Conservation (phyloP, 768 basidiomycete species). For the Epithele typhae region DNA sequence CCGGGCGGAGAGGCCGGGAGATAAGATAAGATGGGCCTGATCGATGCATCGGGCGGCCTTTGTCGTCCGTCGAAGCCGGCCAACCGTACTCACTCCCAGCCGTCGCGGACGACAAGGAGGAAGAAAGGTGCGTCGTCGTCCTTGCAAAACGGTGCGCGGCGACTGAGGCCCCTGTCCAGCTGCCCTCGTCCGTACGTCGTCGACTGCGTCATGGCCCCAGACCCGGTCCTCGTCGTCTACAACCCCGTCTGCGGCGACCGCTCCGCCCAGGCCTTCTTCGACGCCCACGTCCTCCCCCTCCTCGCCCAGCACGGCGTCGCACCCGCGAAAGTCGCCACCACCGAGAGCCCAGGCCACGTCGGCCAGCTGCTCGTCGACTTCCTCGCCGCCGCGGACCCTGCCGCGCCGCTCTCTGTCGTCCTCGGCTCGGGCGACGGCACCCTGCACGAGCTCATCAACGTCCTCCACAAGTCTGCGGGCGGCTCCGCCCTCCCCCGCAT, state of each 20-base stretch:
- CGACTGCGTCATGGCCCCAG: too few relatives aligned
- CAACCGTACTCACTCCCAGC: too few relatives aligned
- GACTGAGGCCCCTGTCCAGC: too few relatives aligned
- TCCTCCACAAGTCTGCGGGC: slow-evolving; percentile 28
- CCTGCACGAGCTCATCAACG: slow-evolving; percentile 81
- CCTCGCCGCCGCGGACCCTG: slow-evolving; percentile 24
- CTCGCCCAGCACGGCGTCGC: slow-evolving; percentile 38
- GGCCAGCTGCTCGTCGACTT: slow-evolving; percentile 41
- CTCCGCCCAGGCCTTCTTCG: slow-evolving; percentile 52
- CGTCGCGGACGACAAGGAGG: too few relatives aligned
- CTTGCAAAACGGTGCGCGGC: too few relatives aligned
- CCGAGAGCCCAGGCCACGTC: slow-evolving; percentile 51
- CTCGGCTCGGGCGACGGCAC: slow-evolving; percentile 91
- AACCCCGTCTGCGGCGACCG: slow-evolving; percentile 73
- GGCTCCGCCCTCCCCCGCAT: slow-evolving; percentile 22
- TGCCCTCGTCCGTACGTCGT: too few relatives aligned
- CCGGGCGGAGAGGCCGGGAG: too few relatives aligned
- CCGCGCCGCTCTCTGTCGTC: slow-evolving; percentile 41
- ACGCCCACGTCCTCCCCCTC: slow-evolving; percentile 59
- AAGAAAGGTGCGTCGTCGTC: too few relatives aligned
- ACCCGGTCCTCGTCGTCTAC: slow-evolving; percentile 60
- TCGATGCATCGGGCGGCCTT: too few relatives aligned
- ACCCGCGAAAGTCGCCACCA: slow-evolving; percentile 42
- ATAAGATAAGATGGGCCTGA: slow-evolving; percentile 11
- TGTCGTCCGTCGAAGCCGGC: too few relatives aligned